A percentile compares a stretch with the other conserved stretches of the same genome.
Evolutionary conservation across 148 eudicot species (phyloP).

Genomic region (Rhododendron mucronatum): DNA sequence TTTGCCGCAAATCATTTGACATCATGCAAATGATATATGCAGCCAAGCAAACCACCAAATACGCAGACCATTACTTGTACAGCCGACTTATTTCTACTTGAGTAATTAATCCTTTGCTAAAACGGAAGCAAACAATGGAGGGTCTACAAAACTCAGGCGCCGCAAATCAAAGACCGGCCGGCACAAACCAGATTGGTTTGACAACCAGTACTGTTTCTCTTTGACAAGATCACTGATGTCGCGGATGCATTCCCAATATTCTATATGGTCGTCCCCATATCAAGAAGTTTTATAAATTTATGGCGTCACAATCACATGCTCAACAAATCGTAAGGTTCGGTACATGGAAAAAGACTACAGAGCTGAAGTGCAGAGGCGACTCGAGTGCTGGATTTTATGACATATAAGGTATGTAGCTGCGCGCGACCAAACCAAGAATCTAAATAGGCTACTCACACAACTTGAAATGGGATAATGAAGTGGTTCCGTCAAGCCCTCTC

Average conservation of each 20-base stretch:
- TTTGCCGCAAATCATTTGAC: too few relatives aligned
- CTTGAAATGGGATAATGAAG: slow-evolving; percentile 18
- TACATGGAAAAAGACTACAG: neutral
- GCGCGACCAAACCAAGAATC: neutral
- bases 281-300: neutral
- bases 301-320: neutral
- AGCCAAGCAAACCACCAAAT: too few relatives aligned
- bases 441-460: slow-evolving; percentile 3
- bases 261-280: neutral
- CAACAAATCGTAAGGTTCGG: neutral
- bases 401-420: neutral
- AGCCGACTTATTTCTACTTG: too few relatives aligned
- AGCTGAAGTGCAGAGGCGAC: neutral
- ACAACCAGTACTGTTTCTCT: neutral
- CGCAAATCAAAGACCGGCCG: neutral
- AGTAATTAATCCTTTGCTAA: too few relatives aligned
- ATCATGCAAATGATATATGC: too few relatives aligned
- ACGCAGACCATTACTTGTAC: too few relatives aligned
- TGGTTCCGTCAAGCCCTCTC: slow-evolving; percentile 11
- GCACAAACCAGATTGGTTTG: neutral
- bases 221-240: neutral
- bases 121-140: too few relatives aligned
- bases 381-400: neutral
- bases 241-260: neutral
- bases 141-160: neutral